Base-by-base conservation (phyloP, 805 yeast species). In the Starmerella floris region DNA sequence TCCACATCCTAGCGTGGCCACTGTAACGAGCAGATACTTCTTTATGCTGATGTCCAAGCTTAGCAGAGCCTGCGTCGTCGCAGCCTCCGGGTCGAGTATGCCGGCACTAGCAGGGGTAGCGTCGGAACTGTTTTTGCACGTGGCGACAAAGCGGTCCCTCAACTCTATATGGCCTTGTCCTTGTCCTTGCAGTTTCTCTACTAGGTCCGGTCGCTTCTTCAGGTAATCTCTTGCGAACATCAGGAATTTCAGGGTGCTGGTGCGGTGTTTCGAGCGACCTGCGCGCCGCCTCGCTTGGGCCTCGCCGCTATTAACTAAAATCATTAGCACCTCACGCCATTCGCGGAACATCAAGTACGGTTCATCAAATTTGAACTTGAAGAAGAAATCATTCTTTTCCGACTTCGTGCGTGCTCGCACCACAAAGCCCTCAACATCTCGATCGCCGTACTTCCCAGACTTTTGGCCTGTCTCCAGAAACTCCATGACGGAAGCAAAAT, bases 1-100 rank as follows among this genome's bases (percentile, higher is more conserved):
- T 6, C 98, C 98, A 60, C 95, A 83, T 0, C 97, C 97, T 40
- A 88, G 73, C 0, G 94, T 84, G 0, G 96, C 85, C 3, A 87
- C 74, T 0, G 97, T 88, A 1, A 84, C 72, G 2, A 91, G 54
- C 0, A 83, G 70, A 56, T 74, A 79, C 51, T 77, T 77, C 3
- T 48, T 42, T 15, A 37, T 17, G 10, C 26, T 28, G 26, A 40
- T 11, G 23, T 61, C 77, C 36, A 70, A 64, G 23, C 67, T 65
- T 15, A 76, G 59, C 45, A 79, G 67, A 44, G 77, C 77, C 49
- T 72, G 61, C 1, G 87, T 93, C n/a, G 19, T 15, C n/a, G 39
- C 31, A 5, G 16, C 19, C 23, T 36, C 39, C 6, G 20, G 4
- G 8, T n/a, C n/a, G 6, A 10, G 27, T 6, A 11, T 15, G 6